phyloP scores from a whole-genome alignment of 352 stramenopile genomes.

The Thraustochytrium striatum region DNA sequence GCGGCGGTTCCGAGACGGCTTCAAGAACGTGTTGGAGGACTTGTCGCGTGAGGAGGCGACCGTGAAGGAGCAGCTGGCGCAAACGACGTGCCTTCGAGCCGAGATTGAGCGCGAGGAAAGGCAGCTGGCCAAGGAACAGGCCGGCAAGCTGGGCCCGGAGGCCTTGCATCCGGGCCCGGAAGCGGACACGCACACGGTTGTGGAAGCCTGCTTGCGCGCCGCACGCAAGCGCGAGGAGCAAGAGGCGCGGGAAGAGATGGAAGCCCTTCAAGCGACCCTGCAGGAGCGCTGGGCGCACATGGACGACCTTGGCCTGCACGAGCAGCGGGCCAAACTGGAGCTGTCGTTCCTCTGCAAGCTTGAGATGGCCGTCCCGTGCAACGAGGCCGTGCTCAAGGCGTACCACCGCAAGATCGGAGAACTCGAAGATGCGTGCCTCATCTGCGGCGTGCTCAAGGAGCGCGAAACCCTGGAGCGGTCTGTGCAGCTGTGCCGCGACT shows the following conservation, averaged over 20 bases:
- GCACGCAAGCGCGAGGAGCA: neutral
- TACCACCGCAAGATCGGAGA: neutral
- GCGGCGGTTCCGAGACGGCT: neutral
- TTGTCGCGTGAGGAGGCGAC: too few relatives aligned
- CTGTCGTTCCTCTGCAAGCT: constrained; percentile 18
- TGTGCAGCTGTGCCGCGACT: neutral
- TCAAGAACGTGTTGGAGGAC: neutral
- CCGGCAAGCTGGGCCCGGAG: neutral
- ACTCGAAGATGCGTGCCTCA: neutral
- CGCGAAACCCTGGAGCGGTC: neutral
- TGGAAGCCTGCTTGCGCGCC: neutral
- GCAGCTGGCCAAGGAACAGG: neutral
- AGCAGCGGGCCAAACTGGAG: neutral
- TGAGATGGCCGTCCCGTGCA: neutral
- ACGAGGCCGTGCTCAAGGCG: neutral
- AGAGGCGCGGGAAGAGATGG: neutral
- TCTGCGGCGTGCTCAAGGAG: constrained; percentile 2
- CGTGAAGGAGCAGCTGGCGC: too few relatives aligned
- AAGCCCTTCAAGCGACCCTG: neutral
- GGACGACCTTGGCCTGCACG: neutral
- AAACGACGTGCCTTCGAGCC: too few relatives aligned
- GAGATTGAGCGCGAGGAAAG: neutral
- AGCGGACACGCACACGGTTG: neutral
- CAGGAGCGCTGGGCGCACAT: neutral
- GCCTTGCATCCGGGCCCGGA: neutral